Evolutionary conservation across 2,329 filamentous ascomycete genomes (phyloP).

Genomic region (Alternaria ethzedia): DNA sequence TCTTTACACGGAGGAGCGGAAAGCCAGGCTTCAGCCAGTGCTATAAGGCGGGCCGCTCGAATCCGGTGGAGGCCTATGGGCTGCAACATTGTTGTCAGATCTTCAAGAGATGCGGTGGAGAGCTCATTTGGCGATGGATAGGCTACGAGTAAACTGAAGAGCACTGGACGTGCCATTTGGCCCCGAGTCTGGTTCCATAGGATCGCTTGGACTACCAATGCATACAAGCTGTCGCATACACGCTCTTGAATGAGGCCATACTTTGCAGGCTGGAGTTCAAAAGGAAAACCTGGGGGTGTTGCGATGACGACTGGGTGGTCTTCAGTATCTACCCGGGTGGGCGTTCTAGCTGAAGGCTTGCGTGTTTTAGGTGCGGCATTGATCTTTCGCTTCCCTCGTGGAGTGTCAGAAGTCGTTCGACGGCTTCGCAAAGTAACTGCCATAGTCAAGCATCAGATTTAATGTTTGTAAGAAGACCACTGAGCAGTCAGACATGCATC

Average conservation of each 20-base stretch:
- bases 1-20: slow-evolving; percentile 65
- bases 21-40: slow-evolving; percentile 73
- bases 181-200: slow-evolving; percentile 85
- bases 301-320: slow-evolving; percentile 14
- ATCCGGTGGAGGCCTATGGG: slow-evolving; percentile 38
- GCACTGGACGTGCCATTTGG: slow-evolving; percentile 74
- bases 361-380: slow-evolving; percentile 9
- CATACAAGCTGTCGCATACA: slow-evolving; percentile 76
- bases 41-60: slow-evolving; percentile 71
- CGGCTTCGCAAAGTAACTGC: slow-evolving; percentile 2
- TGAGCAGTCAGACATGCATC: not conserved
- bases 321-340: slow-evolving; percentile 16
- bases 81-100: slow-evolving; percentile 29
- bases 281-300: slow-evolving; percentile 26
- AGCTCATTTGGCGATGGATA: slow-evolving; percentile 73
- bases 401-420: not conserved
- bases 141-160: slow-evolving; percentile 69
- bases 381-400: not conserved
- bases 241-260: slow-evolving; percentile 89
- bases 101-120: slow-evolving; percentile 45
- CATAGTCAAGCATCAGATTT: not conserved
- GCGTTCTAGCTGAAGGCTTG: not conserved
- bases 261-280: slow-evolving; percentile 27
- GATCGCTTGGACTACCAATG: slow-evolving; percentile 79
- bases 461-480: not conserved